These are phyloP conservation scores for Crepidotus variabilis DNA, from an alignment of 768 basidiomycete species.

Conservation along the genomic window DNA sequence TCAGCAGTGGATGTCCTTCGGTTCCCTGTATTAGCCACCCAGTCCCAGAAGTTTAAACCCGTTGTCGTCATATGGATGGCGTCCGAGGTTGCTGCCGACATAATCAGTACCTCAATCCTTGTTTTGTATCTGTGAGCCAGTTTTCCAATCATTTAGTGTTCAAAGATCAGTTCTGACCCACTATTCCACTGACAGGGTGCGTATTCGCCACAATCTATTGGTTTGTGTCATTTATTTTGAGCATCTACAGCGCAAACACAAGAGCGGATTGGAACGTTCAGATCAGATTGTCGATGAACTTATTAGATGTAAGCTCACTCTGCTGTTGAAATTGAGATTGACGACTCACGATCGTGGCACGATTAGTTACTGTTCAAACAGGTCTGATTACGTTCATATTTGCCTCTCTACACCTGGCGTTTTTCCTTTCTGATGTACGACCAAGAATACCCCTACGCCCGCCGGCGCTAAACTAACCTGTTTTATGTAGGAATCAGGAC, in stretches of 20 bases:
- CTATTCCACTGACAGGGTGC: too few relatives aligned
- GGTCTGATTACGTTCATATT: too few relatives aligned
- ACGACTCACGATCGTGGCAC: not conserved
- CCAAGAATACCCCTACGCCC: not conserved
- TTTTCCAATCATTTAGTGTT: too few relatives aligned
- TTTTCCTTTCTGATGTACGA: constrained; percentile 25
- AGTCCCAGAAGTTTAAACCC: too few relatives aligned
- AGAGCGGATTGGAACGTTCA: constrained; percentile 37
- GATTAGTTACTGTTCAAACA: constrained; percentile 29
- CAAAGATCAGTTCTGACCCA: too few relatives aligned
- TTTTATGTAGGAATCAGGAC: not conserved
- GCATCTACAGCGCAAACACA: constrained; percentile 29
- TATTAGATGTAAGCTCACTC: constrained; percentile 28
- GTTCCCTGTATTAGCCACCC: too few relatives aligned
- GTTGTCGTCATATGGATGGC: too few relatives aligned
- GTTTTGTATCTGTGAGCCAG: too few relatives aligned
- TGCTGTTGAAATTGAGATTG: not conserved
- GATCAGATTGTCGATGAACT: constrained; percentile 40
- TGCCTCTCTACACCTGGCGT: constrained; percentile 27
- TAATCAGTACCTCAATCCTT: too few relatives aligned
- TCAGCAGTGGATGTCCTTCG: too few relatives aligned
- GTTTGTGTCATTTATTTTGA: not conserved
- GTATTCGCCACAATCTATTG: too few relatives aligned
- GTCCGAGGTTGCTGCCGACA: too few relatives aligned
- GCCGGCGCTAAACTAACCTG: not conserved